These are phyloP conservation scores for Globisporangium rhizosaccharum DNA, from an alignment of 352 stramenopile species.

Conservation along the genomic window DNA sequence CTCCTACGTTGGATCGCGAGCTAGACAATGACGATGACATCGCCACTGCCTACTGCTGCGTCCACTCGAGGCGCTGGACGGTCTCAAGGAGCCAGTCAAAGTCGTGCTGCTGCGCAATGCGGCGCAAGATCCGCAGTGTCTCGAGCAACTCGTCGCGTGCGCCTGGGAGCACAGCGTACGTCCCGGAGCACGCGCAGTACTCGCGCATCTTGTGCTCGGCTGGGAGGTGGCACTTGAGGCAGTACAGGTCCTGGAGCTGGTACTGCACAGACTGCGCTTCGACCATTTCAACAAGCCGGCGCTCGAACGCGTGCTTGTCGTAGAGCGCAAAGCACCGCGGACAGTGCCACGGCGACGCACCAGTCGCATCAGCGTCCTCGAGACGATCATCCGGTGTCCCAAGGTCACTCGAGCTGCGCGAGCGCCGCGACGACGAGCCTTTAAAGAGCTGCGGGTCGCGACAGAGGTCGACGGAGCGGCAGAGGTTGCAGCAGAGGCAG, in stretches of 20 bases:
- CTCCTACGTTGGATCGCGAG: too few relatives aligned
- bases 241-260: constrained; percentile 90
- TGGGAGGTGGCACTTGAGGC: constrained; percentile 70
- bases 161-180: constrained; percentile 34
- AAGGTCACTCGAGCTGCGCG: constrained; percentile 17
- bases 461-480: constrained; percentile 95
- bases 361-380: constrained; percentile 16
- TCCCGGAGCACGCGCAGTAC: constrained; percentile 80
- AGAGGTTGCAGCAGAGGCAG: constrained; percentile 94
- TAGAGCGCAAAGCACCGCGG: constrained; percentile 90
- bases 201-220: constrained; percentile 70
- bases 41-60: constrained; percentile 1
- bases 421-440: constrained; percentile 36
- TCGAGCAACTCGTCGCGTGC: constrained; percentile 38
- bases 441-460: constrained; percentile 89
- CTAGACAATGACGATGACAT: neutral
- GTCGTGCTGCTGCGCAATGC: constrained; percentile 58
- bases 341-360: constrained; percentile 78
- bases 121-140: constrained; percentile 56
- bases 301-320: constrained; percentile 87
- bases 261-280: constrained; percentile 87
- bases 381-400: constrained; percentile 14
- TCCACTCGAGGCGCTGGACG: constrained; percentile 48
- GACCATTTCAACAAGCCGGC: constrained; percentile 88
- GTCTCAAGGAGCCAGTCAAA: constrained; percentile 70